A percentile compares a stretch with the other conserved stretches of the same genome.
These are phyloP conservation scores for Acer yangbiense DNA, from an alignment of 345 rosid species.

Conservation along the genomic window DNA sequence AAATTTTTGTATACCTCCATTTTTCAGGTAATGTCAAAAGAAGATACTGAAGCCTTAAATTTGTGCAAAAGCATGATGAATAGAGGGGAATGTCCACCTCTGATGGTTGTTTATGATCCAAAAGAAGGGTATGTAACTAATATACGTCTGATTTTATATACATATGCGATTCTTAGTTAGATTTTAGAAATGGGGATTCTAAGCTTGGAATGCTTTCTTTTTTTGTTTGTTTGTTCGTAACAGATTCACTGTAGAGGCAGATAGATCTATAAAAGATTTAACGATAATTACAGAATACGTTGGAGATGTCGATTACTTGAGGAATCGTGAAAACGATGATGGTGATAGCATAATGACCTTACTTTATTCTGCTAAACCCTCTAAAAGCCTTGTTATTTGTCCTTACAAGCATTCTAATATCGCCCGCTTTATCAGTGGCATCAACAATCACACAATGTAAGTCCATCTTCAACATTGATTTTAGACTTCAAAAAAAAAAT, in stretches of 20 bases:
- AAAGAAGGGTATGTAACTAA: slow-evolving; percentile 68
- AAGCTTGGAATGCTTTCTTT: slow-evolving; percentile 2
- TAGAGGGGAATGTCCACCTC: slow-evolving; percentile 87
- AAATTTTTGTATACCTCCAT: slow-evolving; percentile 11
- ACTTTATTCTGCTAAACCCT: slow-evolving; percentile 62
- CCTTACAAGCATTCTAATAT: slow-evolving; percentile 80
- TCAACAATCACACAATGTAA: slow-evolving; percentile 88
- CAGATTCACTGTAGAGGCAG: slow-evolving; percentile 96
- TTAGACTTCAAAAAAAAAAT: neutral
- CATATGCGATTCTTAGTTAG: neutral
- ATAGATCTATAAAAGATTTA: slow-evolving; percentile 71
- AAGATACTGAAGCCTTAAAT: slow-evolving; percentile 68
- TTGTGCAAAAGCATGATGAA: slow-evolving; percentile 81
- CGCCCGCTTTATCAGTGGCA: slow-evolving; percentile 90
- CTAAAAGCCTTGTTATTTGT: slow-evolving; percentile 82
- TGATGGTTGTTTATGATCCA: slow-evolving; percentile 76
- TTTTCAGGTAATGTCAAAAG: slow-evolving; percentile 71
- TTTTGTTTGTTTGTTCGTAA: neutral
- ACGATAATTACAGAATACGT: slow-evolving; percentile 86
- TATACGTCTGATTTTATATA: neutral
- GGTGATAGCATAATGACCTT: slow-evolving; percentile 98
- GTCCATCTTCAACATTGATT: slow-evolving; percentile 27
- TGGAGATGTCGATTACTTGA: slow-evolving; percentile 90
- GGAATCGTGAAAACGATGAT: slow-evolving; percentile 73
- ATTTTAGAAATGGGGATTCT: neutral